These are phyloP conservation scores for Cotoneaster glaucophyllus DNA, from an alignment of 306 rosid genomes.

Conservation along the genomic window DNA sequence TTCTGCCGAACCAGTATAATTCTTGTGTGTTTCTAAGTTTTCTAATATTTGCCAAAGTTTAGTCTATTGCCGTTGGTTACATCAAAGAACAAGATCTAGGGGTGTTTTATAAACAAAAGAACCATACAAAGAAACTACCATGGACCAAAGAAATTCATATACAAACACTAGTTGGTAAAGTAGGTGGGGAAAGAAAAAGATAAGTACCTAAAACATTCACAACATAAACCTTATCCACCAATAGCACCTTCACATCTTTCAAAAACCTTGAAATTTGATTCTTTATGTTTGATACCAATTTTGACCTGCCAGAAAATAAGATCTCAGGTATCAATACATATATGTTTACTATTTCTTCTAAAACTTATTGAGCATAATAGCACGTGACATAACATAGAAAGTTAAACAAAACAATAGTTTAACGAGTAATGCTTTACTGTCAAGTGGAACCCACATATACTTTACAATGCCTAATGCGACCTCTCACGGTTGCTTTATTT, in stretches of 20 bases:
- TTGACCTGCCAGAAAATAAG: constrained; percentile 35
- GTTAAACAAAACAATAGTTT: neutral
- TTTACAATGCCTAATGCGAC: too few species aligned
- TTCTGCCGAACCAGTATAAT: too few species aligned
- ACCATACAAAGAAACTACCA: constrained; percentile 9
- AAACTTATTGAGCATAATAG: neutral
- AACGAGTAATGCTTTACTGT: neutral
- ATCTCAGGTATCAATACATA: neutral
- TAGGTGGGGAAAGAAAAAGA: constrained; percentile 7
- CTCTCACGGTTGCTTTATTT: too few species aligned
- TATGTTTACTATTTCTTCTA: neutral
- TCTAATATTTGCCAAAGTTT: too few species aligned
- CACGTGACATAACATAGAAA: neutral
- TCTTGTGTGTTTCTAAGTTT: too few species aligned
- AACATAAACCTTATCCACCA: constrained; percentile 59
- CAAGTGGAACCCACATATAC: too few species aligned
- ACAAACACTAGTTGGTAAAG: constrained; percentile 8
- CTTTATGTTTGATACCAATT: constrained; percentile 6
- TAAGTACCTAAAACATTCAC: constrained; percentile 62
- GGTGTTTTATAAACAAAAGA: too few species aligned
- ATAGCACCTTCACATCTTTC: constrained; percentile 60
- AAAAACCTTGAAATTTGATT: constrained; percentile 36
- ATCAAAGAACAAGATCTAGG: too few species aligned
- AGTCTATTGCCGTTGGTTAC: too few species aligned
- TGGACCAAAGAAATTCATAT: neutral